phyloP scores from a whole-genome alignment of 2,329 filamentous ascomycete species.

The Epichloe amarillans region DNA sequence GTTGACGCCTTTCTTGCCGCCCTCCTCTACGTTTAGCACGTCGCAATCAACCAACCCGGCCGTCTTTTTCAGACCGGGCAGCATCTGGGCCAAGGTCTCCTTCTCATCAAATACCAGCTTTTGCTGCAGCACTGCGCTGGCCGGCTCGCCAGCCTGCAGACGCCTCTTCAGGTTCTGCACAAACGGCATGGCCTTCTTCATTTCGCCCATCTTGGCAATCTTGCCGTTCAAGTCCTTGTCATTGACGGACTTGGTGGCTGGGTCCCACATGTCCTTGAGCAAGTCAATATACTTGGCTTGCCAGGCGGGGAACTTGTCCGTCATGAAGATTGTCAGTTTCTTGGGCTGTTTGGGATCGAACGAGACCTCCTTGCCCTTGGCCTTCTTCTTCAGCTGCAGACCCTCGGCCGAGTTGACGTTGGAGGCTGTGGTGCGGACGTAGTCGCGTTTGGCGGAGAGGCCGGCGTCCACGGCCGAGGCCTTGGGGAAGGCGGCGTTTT shows the following conservation, averaged over 20 bases:
- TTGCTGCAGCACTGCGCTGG: constrained; percentile 61
- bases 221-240: constrained; percentile 70
- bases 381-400: constrained; percentile 71
- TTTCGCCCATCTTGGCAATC: constrained; percentile 72
- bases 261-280: constrained; percentile 57
- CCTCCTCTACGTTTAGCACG: constrained; percentile 58
- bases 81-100: constrained; percentile 62
- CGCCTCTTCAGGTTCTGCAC: constrained; percentile 78
- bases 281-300: constrained; percentile 82
- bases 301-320: constrained; percentile 73
- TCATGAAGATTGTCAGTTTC: constrained; percentile 76
- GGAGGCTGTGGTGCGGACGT: constrained; percentile 61
- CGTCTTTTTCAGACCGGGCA: constrained; percentile 63
- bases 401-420: constrained; percentile 74
- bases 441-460: constrained; percentile 68
- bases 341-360: constrained; percentile 91
- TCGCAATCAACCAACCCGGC: constrained; percentile 57
- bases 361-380: constrained; percentile 73
- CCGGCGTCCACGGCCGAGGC: constrained; percentile 51
- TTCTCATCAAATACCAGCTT: constrained; percentile 82
- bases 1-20: constrained; percentile 48
- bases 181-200: constrained; percentile 98
- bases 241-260: constrained; percentile 47
- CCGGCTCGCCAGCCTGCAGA: constrained; percentile 55
- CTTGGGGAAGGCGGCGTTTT: constrained; percentile 48